These are phyloP conservation scores for Hericium rajendrae DNA, from an alignment of 768 basidiomycete species.

Conservation along the genomic window DNA sequence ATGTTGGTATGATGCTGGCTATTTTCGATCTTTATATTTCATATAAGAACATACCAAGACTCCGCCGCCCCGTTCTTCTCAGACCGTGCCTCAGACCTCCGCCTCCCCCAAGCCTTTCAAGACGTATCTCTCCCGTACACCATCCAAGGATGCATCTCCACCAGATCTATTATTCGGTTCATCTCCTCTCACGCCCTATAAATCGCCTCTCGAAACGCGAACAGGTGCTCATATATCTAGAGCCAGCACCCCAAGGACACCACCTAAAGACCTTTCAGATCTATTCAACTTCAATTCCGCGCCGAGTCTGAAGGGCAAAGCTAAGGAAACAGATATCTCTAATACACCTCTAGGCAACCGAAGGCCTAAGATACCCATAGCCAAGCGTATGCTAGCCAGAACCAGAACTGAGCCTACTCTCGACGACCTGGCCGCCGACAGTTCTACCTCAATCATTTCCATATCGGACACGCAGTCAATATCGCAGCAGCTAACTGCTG, in stretches of 20 bases:
- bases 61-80: background rate
- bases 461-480: slow-evolving; percentile 12
- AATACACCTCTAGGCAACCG: background rate
- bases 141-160: slow-evolving; percentile 4
- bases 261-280: slow-evolving; percentile 34
- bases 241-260: slow-evolving; percentile 1
- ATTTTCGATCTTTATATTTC: no score
- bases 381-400: slow-evolving; percentile 65
- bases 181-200: slow-evolving; percentile 11
- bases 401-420: slow-evolving; percentile 52
- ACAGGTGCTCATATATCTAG: background rate
- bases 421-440: slow-evolving; percentile 19
- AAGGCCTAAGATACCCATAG: slow-evolving; percentile 23
- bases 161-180: background rate
- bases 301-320: background rate
- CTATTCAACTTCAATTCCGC: slow-evolving; percentile 33
- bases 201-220: slow-evolving; percentile 2
- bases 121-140: slow-evolving; percentile 10
- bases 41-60: background rate
- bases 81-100: background rate
- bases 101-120: slow-evolving; percentile 1
- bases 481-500: slow-evolving; percentile 15
- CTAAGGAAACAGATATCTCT: background rate
- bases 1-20: no score
- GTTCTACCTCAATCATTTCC: slow-evolving; percentile 16